Base-by-base conservation (phyloP, 2,329 filamentous ascomycete species). In the Chrysosporium keratinophilum region DNA sequence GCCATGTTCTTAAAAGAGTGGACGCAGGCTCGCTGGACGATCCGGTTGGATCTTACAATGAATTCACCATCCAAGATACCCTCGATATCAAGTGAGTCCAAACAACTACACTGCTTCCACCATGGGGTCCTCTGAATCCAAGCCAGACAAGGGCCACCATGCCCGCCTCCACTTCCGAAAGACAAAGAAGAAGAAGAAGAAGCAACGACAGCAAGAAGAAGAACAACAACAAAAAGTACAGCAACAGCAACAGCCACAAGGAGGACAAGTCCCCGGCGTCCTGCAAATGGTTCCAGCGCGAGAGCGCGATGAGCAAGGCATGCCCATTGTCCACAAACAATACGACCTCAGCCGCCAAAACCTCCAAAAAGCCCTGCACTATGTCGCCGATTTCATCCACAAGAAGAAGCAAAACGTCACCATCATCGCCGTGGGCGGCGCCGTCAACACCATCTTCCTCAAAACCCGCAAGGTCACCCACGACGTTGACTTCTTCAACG, bases 401-500 rank as follows among this genome's bases (percentile, higher is more conserved):
- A 31, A 42, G 5, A 56, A 54, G 15, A 33, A 40, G 1, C 40
- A 48, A 35, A 39, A 54, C 19, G 39, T 59, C n/a, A 58, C 52
- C 1, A 19, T 57, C 23, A 54, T 58, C 35, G 56, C 55, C 20
- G 52, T 59, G 23, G 57, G 58, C 46, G 58, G 58, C 14, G 58
- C 58, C 1, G 57, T 59, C 17, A 59, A 58, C 40, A 57, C 54
- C 1, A 34, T 59, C 6, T 41, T 52, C 12, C 39, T 58, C 5
- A 46, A 47, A 19, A 54, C 31, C n/a, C 49, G 57, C n/a, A 14
- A 54, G 10, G 40, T 54, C 6, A 59, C 57, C 7, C 57, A 58
- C 23, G 56, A 59, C 34, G 57, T 59, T 37, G 57, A 59, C 41
- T 47, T 59, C 20, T 59, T 56, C 34, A 47, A 45, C 19, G 37